A percentile compares a stretch with the other conserved stretches of the same genome.
These are phyloP conservation scores for Naganishia liquefaciens DNA, from an alignment of 1,284 basidiomycete species.

Conservation along the genomic window DNA sequence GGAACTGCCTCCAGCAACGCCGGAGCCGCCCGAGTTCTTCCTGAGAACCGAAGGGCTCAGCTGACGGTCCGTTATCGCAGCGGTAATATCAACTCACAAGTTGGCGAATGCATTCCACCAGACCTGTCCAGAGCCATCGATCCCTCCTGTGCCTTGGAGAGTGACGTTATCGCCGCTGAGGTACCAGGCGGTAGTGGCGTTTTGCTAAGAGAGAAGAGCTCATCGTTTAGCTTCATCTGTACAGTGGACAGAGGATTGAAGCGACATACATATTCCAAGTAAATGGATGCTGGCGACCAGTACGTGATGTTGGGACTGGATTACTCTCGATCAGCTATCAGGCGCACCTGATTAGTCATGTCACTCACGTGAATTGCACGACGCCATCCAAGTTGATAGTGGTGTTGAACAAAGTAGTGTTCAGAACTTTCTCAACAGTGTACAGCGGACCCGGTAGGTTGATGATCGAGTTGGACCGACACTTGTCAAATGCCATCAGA, in stretches of 20 bases:
- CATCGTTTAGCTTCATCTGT: background rate
- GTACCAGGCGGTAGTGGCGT: conserved; percentile 62
- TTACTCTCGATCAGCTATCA: conserved; percentile 46
- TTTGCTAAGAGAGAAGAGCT: conserved; percentile 32
- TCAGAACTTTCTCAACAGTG: conserved; percentile 55
- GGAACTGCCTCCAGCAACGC: conserved; percentile 57
- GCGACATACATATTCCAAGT: conserved; percentile 58
- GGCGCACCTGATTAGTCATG: conserved; percentile 21
- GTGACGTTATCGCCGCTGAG: conserved; percentile 63
- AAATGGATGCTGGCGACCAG: conserved; percentile 54
- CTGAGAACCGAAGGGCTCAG: conserved; percentile 34
- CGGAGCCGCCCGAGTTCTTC: conserved; percentile 33
- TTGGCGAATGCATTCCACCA: conserved; percentile 53
- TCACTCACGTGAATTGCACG: conserved; percentile 37
- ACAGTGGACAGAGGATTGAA: background rate
- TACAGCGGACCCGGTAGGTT: conserved; percentile 40
- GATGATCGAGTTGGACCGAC: conserved; percentile 38
- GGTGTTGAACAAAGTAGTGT: conserved; percentile 55
- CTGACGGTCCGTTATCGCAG: background rate
- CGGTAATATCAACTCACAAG: background rate
- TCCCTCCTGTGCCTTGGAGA: conserved; percentile 54
- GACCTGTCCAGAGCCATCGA: conserved; percentile 50
- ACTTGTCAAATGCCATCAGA: conserved; percentile 40
- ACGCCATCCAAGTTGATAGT: conserved; percentile 55
- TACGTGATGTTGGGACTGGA: conserved; percentile 56